A percentile compares a stretch with the other conserved stretches of the same genome.
Evolutionary conservation across 2,329 filamentous ascomycete genomes (phyloP).

Genomic region (Clarireedia sp.): DNA sequence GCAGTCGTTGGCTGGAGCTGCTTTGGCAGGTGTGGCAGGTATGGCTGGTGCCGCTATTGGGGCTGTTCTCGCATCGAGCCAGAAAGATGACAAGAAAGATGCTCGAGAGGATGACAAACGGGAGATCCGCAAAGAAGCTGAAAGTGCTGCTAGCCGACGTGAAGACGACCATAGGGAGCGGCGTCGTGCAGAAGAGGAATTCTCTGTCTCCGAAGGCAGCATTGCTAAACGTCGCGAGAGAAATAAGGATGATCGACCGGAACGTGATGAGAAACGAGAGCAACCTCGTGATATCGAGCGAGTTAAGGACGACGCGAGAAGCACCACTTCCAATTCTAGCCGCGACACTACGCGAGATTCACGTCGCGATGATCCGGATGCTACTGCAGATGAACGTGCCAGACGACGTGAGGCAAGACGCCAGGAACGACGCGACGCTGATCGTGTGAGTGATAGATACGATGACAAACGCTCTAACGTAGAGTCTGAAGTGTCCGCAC

Average conservation of each 20-base stretch:
- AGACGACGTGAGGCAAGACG: conserved; percentile 30
- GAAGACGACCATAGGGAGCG: conserved; percentile 16
- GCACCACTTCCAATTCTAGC: conserved; percentile 15
- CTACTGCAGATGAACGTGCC: conserved; percentile 24
- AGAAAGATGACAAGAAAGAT: conserved; percentile 23
- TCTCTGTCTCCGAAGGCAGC: conserved; percentile 12
- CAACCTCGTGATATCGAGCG: conserved; percentile 23
- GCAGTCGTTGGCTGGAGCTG: conserved; percentile 36
- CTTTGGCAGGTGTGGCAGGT: conserved; percentile 40
- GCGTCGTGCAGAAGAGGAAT: conserved; percentile 3
- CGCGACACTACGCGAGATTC: conserved; percentile 24
- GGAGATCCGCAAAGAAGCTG: not conserved
- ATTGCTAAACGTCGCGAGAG: conserved; percentile 16
- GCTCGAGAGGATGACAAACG: conserved; percentile 16
- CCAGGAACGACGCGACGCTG: conserved; percentile 21
- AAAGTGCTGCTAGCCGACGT: conserved; percentile 8
- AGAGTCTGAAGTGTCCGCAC: conserved; percentile 23
- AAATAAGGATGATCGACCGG: conserved; percentile 15
- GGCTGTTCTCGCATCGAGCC: conserved; percentile 37
- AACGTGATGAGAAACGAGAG: conserved; percentile 19
- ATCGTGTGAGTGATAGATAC: conserved; percentile 15
- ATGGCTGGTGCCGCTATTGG: conserved; percentile 43
- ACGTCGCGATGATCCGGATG: conserved; percentile 23
- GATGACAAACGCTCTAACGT: conserved; percentile 23
- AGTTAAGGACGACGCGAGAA: conserved; percentile 14